phyloP scores from a whole-genome alignment of 192 early-diverging fungal genomes.

The Coemansia sp. region DNA sequence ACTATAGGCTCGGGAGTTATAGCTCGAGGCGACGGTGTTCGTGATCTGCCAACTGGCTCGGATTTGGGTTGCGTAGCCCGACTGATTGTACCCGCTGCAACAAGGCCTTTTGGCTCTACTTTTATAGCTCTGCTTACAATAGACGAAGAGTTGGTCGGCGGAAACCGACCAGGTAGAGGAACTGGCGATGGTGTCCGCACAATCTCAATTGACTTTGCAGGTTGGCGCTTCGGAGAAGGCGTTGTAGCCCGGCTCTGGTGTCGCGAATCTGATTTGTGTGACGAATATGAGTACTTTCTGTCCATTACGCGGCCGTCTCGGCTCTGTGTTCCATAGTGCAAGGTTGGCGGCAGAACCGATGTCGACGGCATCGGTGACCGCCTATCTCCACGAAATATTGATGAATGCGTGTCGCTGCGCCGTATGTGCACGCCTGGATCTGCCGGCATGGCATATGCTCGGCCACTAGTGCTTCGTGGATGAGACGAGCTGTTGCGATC shows the following conservation, averaged over 20 bases:
- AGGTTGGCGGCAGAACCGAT: not conserved
- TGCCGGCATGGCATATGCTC: constrained; percentile 15
- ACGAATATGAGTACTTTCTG: constrained; percentile 21
- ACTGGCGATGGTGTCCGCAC: constrained; percentile 22
- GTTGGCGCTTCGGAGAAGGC: constrained; percentile 17
- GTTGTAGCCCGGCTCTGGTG: constrained; percentile 21
- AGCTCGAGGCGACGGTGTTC: constrained; percentile 6
- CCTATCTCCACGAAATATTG: constrained; percentile 13
- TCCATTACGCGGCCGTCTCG: not conserved
- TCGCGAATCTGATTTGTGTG: not conserved
- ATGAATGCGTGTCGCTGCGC: constrained; percentile 3
- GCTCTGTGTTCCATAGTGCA: not conserved
- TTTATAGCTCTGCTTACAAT: not conserved
- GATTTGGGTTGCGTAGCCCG: not conserved
- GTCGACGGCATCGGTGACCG: constrained; percentile 12
- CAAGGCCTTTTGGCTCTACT: not conserved
- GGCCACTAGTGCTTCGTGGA: constrained; percentile 8
- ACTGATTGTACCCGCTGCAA: not conserved
- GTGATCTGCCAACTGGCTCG: not conserved
- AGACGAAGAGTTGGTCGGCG: not conserved
- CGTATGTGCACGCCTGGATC: not conserved
- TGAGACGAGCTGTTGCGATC: constrained; percentile 16
- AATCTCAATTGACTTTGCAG: not conserved
- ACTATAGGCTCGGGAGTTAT: constrained; percentile 3
- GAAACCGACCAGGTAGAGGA: constrained; percentile 4